Conservation (phyloP, 768 basidiomycete genomes). For the Mycena belliarum region DNA sequence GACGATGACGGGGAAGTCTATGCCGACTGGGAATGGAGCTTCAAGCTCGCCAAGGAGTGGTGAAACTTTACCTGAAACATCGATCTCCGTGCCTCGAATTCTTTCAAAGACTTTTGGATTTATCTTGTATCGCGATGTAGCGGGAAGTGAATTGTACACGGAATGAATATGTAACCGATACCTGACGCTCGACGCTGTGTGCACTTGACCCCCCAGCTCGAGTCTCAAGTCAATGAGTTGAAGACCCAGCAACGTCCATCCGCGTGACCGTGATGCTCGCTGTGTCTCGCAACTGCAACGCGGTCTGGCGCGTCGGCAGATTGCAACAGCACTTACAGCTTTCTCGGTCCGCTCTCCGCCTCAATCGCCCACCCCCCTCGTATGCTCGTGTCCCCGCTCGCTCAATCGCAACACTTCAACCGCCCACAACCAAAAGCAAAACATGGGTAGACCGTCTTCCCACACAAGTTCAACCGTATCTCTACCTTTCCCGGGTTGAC, state of each 20-base stretch:
- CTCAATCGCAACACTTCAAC: constrained; percentile 3
- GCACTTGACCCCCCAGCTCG: too few relatives aligned
- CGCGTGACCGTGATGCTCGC: constrained; percentile 17
- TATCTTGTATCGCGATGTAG: constrained; percentile 8
- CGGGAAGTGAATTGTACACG: constrained; percentile 10
- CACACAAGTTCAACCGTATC: constrained; percentile 65
- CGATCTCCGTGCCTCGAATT: constrained; percentile 3
- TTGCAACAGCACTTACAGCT: neutral
- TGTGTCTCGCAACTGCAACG: neutral
- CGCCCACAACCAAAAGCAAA: constrained; percentile 16
- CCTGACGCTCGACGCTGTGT: too few relatives aligned
- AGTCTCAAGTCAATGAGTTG: too few relatives aligned
- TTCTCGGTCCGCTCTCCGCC: neutral
- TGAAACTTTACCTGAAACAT: constrained; percentile 28
- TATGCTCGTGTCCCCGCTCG: constrained; percentile 6
- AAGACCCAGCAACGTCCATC: too few relatives aligned
- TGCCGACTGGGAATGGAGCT: constrained; percentile 88
- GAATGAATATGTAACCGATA: neutral
- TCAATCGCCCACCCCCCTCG: constrained; percentile 4
- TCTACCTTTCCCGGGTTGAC: constrained; percentile 86
- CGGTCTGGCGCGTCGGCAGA: constrained; percentile 5
- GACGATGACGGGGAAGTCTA: constrained; percentile 87
- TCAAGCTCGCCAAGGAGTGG: constrained; percentile 95
- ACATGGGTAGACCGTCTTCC: constrained; percentile 75
- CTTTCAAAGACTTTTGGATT: too few relatives aligned